phyloP scores from a whole-genome alignment of 371 early-diverging fungal species.

The Mucor racemosus region DNA sequence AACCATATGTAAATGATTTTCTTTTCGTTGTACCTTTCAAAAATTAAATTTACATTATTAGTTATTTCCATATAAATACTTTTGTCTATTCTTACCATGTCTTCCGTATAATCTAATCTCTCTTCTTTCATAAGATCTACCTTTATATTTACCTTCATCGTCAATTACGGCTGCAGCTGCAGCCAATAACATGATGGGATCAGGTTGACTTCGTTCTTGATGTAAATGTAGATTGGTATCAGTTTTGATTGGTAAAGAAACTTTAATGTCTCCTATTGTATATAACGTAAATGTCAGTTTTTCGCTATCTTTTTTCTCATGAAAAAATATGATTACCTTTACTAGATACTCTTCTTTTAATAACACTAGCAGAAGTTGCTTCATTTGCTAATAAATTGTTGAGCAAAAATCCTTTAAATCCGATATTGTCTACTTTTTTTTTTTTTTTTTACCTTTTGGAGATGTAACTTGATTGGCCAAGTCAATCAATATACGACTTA shows the following conservation, averaged over 20 bases:
- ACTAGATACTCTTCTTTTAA: constrained; percentile 14
- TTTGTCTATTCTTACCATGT: constrained; percentile 17
- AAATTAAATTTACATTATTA: neutral
- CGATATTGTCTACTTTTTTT: neutral
- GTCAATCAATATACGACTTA: constrained; percentile 38
- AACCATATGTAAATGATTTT: constrained; percentile 23
- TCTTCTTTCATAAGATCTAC: constrained; percentile 28
- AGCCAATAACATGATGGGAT: constrained; percentile 55
- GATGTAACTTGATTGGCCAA: constrained; percentile 35
- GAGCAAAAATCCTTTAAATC: neutral
- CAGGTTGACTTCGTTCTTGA: constrained; percentile 29
- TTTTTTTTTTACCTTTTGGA: neutral
- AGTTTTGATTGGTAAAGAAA: constrained; percentile 25
- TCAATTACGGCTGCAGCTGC: constrained; percentile 52
- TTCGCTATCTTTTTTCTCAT: neutral
- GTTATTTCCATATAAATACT: neutral
- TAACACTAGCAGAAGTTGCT: neutral
- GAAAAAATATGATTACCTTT: constrained; percentile 10
- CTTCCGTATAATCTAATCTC: constrained; percentile 28
- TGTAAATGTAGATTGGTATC: constrained; percentile 21
- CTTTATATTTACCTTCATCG: constrained; percentile 32
- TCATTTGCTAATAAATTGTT: neutral
- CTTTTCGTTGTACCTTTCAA: constrained; percentile 17
- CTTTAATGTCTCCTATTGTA: constrained; percentile 17
- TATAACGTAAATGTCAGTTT: neutral